Percentiles rank a stretch among this genome's conserved stretches.
Conservation (phyloP, 2,329 filamentous ascomycete genomes). For the Metarhizium humberi region DNA sequence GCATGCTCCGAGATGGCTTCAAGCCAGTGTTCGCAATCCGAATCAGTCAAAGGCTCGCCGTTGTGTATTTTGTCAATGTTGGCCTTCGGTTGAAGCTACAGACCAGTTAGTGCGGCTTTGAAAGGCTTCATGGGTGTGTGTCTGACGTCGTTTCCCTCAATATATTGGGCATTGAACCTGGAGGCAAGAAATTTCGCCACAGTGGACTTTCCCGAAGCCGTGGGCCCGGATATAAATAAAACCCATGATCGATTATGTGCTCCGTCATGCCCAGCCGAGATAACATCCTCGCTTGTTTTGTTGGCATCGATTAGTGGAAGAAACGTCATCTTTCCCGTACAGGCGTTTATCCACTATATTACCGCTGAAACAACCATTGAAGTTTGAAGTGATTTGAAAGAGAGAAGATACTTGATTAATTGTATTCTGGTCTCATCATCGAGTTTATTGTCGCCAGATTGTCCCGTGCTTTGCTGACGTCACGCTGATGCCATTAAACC, state of each 20-base stretch:
- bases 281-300: no score
- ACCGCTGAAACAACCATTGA: no score
- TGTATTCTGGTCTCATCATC: no score
- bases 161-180: not conserved
- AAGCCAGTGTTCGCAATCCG: not conserved
- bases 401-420: no score
- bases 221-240: slow-evolving; percentile 5
- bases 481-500: no score
- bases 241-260: slow-evolving; percentile 3
- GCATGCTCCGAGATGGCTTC: not conserved
- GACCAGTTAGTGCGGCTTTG: not conserved
- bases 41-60: not conserved
- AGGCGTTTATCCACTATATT: no score
- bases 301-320: no score
- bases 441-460: no score
- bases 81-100: not conserved
- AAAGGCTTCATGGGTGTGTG: not conserved
- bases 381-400: no score
- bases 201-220: not conserved
- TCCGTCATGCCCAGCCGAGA: no score
- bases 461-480: no score
- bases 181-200: not conserved
- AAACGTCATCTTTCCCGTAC: no score
- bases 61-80: not conserved
- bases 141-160: not conserved